Evolutionary conservation across 352 stramenopile species (phyloP).

Genomic region (Pythium dissimile): DNA sequence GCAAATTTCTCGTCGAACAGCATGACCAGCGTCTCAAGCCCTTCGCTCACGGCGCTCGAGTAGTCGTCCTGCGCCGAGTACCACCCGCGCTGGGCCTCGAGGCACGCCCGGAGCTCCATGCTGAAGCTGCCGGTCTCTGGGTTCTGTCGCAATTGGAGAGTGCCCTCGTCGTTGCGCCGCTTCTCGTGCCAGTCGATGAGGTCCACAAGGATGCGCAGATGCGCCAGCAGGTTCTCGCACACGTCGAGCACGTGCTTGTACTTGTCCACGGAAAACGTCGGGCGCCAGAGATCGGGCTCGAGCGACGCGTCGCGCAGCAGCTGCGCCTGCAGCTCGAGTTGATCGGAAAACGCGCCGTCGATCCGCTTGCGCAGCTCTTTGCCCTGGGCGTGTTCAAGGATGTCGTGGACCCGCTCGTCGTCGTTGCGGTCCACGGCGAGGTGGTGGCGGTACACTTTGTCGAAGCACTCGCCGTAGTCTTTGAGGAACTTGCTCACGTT

Average conservation of each 20-base stretch:
- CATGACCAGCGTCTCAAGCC: constrained; percentile 49
- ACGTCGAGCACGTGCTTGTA: constrained; percentile 66
- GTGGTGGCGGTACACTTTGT: constrained; percentile 50
- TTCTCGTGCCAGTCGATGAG: constrained; percentile 59
- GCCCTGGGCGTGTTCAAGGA: constrained; percentile 24
- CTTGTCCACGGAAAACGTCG: constrained; percentile 70
- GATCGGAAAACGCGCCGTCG: constrained; percentile 31
- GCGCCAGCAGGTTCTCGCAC: constrained; percentile 49
- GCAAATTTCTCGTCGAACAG: constrained; percentile 63
- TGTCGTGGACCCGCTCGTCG: constrained; percentile 3
- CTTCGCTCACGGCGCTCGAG: constrained; percentile 35
- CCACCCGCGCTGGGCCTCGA: constrained; percentile 13
- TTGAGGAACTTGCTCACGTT: constrained; percentile 54
- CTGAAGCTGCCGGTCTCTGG: constrained; percentile 12
- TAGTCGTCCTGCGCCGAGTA: constrained; percentile 30
- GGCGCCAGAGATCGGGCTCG: constrained; percentile 69
- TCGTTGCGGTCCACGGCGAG: constrained; percentile 28
- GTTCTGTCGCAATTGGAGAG: constrained; percentile 24
- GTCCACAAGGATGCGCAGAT: constrained; percentile 58
- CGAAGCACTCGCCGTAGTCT: constrained; percentile 39
- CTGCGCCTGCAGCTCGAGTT: constrained; percentile 56
- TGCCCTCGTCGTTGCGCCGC: constrained; percentile 21
- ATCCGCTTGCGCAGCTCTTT: constrained; percentile 43
- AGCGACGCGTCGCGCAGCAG: constrained; percentile 57
- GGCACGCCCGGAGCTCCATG: constrained; percentile 4